Conservation (phyloP, 176 grass and related monocot species). For the Phyllostachys edulis region DNA sequence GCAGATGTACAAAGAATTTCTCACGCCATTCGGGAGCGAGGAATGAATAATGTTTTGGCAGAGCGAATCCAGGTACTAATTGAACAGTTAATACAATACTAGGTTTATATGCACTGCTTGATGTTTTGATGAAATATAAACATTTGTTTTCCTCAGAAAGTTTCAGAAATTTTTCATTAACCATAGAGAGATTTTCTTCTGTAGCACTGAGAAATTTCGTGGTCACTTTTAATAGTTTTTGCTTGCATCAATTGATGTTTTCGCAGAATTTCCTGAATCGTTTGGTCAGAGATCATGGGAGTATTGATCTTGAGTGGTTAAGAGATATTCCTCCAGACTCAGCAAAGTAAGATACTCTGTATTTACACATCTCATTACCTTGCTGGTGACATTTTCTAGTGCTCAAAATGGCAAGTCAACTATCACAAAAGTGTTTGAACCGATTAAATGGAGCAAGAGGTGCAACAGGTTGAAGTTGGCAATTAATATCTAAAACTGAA, state of each 20-base stretch:
- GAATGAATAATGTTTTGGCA: conserved; percentile 89
- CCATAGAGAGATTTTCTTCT: not conserved
- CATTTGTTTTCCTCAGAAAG: not conserved
- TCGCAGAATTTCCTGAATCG: conserved; percentile 80
- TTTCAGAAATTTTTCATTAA: not conserved
- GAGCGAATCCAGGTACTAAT: conserved; percentile 74
- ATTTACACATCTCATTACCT: conserved; percentile 23
- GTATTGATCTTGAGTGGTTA: conserved; percentile 97
- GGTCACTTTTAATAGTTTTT: conserved; percentile 2
- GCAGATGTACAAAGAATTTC: conserved; percentile 67
- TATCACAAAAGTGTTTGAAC: not conserved
- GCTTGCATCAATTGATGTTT: conserved; percentile 44
- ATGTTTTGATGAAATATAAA: not conserved
- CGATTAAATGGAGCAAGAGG: conserved; percentile 10
- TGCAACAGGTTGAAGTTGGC: not conserved
- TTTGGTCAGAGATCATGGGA: conserved; percentile 85
- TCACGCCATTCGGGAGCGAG: conserved; percentile 73
- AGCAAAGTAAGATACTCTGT: conserved; percentile 73
- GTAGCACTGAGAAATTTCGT: conserved; percentile 21
- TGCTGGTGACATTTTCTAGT: conserved; percentile 22
- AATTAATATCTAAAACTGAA: conserved; percentile 24
- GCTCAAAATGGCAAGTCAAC: not conserved
- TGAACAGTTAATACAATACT: conserved; percentile 1
- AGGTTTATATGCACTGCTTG: conserved; percentile 14
- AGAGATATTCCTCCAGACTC: conserved; percentile 61